Percentiles rank a stretch among this genome's conserved stretches.
These are phyloP conservation scores for Pseudopyricularia javanii DNA, from an alignment of 2,329 filamentous ascomycete species.

Conservation along the genomic window DNA sequence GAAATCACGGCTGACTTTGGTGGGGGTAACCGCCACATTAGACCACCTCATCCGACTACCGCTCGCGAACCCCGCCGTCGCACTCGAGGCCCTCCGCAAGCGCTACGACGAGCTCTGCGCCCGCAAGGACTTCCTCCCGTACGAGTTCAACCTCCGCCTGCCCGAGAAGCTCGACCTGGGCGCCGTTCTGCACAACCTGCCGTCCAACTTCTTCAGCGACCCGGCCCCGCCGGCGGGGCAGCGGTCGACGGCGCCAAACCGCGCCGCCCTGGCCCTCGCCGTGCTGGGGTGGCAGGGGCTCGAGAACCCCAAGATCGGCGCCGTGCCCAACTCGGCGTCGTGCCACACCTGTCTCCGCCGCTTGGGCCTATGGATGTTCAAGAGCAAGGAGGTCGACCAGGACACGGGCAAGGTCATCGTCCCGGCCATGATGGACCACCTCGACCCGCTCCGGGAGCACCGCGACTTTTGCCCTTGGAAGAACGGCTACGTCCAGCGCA, in stretches of 20 bases:
- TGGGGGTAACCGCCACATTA: no score
- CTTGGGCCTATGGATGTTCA: slow-evolving; percentile 89
- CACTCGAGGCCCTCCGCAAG: slow-evolving; percentile 43
- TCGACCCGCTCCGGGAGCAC: slow-evolving; percentile 62
- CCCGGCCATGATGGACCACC: slow-evolving; percentile 49
- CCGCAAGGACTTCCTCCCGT: slow-evolving; percentile 44
- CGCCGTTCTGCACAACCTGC: slow-evolving; percentile 33
- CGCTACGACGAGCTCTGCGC: slow-evolving; percentile 53
- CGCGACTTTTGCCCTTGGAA: slow-evolving; percentile 79
- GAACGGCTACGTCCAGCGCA: slow-evolving; percentile 49
- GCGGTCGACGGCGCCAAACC: slow-evolving; percentile 29
- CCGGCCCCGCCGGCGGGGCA: slow-evolving; percentile 20
- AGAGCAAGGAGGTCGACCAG: slow-evolving; percentile 53
- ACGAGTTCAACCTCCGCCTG: slow-evolving; percentile 47
- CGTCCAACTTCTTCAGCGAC: slow-evolving; percentile 39
- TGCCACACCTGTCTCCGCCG: slow-evolving; percentile 82
- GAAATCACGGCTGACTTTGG: no score
- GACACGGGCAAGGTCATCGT: slow-evolving; percentile 37
- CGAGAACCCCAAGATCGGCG: slow-evolving; percentile 37
- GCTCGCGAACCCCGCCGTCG: slow-evolving; percentile 47
- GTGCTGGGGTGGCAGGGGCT: slow-evolving; percentile 67
- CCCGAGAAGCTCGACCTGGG: slow-evolving; percentile 41
- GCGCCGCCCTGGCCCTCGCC: slow-evolving; percentile 54
- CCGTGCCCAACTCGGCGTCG: slow-evolving; percentile 59
- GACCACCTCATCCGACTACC: slow-evolving; percentile 49